Percentiles rank a stretch among this genome's conserved stretches.
Evolutionary conservation across 495 filamentous ascomycete genomes (phyloP).

Genomic region (Penicilliopsis zonata): DNA sequence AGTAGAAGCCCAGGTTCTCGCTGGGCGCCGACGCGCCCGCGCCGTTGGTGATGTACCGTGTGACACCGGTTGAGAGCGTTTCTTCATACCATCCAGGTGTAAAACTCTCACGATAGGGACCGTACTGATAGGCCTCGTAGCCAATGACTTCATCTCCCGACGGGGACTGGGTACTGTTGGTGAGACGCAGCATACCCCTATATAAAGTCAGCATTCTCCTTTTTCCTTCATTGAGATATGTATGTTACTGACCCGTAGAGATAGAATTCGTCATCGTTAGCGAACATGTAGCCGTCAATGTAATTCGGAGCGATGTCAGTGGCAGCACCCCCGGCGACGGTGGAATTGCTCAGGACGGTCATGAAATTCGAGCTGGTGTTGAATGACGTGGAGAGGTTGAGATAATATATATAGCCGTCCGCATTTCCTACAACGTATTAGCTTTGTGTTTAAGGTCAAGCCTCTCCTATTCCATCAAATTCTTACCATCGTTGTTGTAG

Average conservation of each 20-base stretch:
- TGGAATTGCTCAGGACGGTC: slow-evolving; percentile 33
- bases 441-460: too few relatives aligned
- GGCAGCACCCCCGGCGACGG: slow-evolving; percentile 29
- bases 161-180: slow-evolving; percentile 14
- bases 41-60: slow-evolving; percentile 52
- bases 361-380: slow-evolving; percentile 36
- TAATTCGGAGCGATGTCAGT: slow-evolving; percentile 49
- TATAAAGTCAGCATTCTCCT: neutral
- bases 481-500: slow-evolving; percentile 6
- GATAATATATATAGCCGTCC: slow-evolving; percentile 34
- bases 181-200: slow-evolving; percentile 7
- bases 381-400: slow-evolving; percentile 51
- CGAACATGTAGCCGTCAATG: slow-evolving; percentile 51
- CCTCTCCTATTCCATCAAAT: too few relatives aligned
- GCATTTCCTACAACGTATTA: slow-evolving; percentile 16
- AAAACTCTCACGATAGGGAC: slow-evolving; percentile 22
- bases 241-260: slow-evolving; percentile 18
- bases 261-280: slow-evolving; percentile 49
- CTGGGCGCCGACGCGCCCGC: slow-evolving; percentile 53
- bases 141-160: slow-evolving; percentile 22
- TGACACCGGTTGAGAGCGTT: slow-evolving; percentile 32
- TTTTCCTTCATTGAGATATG: neutral
- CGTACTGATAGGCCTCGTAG: slow-evolving; percentile 43
- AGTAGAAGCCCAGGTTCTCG: slow-evolving; percentile 63
- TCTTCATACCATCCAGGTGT: slow-evolving; percentile 21